Evolutionary conservation across 805 yeast genomes (phyloP).

Genomic region (Cyberlindnera nakhonratchasimensis): DNA sequence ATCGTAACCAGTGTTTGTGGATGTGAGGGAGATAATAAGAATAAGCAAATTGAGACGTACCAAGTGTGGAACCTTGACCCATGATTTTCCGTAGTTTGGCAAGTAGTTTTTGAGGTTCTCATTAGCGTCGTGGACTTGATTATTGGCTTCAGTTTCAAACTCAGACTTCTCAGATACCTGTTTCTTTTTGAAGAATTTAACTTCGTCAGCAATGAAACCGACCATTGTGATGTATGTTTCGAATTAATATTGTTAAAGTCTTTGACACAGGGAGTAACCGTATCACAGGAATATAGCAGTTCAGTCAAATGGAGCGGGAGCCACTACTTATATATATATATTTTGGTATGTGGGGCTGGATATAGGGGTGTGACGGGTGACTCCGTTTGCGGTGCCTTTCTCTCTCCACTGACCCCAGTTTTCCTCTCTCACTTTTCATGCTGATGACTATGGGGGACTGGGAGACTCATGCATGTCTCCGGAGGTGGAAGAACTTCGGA

Average conservation of each 20-base stretch:
- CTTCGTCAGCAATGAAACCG: constrained; percentile 24
- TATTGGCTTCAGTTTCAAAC: not conserved
- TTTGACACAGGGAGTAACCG: no score
- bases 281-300: no score
- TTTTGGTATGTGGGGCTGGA: not conserved
- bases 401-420: not conserved
- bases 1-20: constrained; percentile 48
- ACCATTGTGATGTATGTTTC: constrained; percentile 12
- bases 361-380: not conserved
- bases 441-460: constrained; percentile 2
- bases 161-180: not conserved
- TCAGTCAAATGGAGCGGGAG: constrained; percentile 1
- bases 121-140: constrained; percentile 2
- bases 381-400: not conserved
- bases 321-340: constrained; percentile 1
- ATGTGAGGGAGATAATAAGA: constrained; percentile 40
- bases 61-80: constrained; percentile 39
- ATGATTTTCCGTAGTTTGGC: constrained; percentile 29
- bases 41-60: constrained; percentile 35
- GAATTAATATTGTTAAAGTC: no score
- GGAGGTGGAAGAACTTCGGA: constrained; percentile 13
- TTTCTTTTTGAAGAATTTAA: constrained; percentile 17
- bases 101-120: constrained; percentile 23
- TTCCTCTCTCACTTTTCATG: not conserved
- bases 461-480: constrained; percentile 7